These are phyloP conservation scores for Coemansia sp. DNA, from an alignment of 192 early-diverging fungal species.

Conservation along the genomic window DNA sequence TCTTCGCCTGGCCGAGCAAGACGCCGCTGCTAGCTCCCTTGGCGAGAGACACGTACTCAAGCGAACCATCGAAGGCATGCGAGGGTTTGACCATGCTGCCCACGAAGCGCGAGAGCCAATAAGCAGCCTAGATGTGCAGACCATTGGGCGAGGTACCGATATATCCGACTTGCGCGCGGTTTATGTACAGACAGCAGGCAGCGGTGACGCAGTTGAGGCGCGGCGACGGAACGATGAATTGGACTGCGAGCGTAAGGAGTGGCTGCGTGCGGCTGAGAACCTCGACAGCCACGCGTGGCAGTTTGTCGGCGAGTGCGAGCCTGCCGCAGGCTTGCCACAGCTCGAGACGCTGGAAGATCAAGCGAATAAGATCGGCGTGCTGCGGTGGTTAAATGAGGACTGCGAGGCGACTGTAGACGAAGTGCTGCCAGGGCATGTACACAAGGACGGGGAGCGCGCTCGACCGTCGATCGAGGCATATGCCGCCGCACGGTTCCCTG, in stretches of 20 bases:
- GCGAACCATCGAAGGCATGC: conserved; percentile 62
- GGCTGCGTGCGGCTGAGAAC: conserved; percentile 12
- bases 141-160: conserved; percentile 19
- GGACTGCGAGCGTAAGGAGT: conserved; percentile 32
- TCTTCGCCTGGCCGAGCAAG: conserved; percentile 18
- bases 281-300: conserved; percentile 18
- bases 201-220: conserved; percentile 18
- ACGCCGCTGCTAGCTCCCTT: conserved; percentile 31
- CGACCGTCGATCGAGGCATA: conserved; percentile 40
- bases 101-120: conserved; percentile 25
- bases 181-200: conserved; percentile 11
- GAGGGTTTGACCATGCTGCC: conserved; percentile 13
- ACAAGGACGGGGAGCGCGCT: not conserved
- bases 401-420: conserved; percentile 30
- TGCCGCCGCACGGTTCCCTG: conserved; percentile 36
- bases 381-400: conserved; percentile 50
- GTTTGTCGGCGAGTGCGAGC: conserved; percentile 44
- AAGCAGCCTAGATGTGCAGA: conserved; percentile 7
- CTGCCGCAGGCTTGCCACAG: conserved; percentile 23
- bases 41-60: conserved; percentile 54
- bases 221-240: conserved; percentile 40
- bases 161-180: conserved; percentile 29
- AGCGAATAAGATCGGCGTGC: conserved; percentile 23
- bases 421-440: not conserved
- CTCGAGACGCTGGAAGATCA: conserved; percentile 32